phyloP scores from a whole-genome alignment of 2,329 filamentous ascomycete species.

The Claviceps sorghi region DNA sequence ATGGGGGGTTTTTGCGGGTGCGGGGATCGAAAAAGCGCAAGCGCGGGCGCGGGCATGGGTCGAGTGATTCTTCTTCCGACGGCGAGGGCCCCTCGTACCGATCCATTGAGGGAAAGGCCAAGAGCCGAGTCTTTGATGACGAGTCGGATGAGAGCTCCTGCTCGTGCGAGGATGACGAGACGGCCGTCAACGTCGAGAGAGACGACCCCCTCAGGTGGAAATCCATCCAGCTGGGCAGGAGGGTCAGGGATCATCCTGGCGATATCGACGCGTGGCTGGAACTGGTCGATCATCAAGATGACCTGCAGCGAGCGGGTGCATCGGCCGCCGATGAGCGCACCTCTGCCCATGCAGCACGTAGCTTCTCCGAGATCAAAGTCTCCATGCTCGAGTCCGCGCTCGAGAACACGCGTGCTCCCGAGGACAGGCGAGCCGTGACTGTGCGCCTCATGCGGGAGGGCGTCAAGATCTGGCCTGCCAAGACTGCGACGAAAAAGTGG shows the following conservation, averaged over 20 bases:
- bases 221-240: conserved; percentile 47
- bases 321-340: conserved; percentile 24
- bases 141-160: conserved; percentile 34
- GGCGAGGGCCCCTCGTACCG: conserved; percentile 44
- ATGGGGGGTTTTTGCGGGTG: conserved; percentile 36
- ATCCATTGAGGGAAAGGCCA: conserved; percentile 51
- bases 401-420: conserved; percentile 30
- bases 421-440: conserved; percentile 45
- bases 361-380: conserved; percentile 65
- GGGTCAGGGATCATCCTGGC: conserved; percentile 48
- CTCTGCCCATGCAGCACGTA: conserved; percentile 47
- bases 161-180: conserved; percentile 24
- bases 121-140: conserved; percentile 31
- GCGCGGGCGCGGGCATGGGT: conserved; percentile 11
- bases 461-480: conserved; percentile 54
- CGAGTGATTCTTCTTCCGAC: conserved; percentile 26
- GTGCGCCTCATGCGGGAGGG: conserved; percentile 61
- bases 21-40: conserved; percentile 28
- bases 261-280: conserved; percentile 62
- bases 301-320: conserved; percentile 39
- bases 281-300: conserved; percentile 66
- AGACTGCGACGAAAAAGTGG: conserved; percentile 51
- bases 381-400: conserved; percentile 69
- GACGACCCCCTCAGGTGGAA: conserved; percentile 35
- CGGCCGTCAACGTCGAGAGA: conserved; percentile 15